Percentiles rank a stretch among this genome's conserved stretches.
These are phyloP conservation scores for Pterocarpus macrocarpus DNA, from an alignment of 306 rosid species.

Conservation along the genomic window DNA sequence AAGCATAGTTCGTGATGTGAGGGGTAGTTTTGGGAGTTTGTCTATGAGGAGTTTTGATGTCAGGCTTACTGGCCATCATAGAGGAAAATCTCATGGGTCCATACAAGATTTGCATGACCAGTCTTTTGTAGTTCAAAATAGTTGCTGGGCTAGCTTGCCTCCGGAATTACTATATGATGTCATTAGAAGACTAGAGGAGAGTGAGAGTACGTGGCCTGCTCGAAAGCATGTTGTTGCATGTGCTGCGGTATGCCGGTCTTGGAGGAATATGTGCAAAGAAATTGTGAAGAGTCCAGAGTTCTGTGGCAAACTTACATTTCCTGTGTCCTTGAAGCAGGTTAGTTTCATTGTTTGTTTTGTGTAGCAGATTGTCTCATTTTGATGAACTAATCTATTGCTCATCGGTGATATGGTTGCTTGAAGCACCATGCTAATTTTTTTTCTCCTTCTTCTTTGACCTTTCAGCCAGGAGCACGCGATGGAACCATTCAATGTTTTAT, in stretches of 20 bases:
- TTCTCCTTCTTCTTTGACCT: conserved; percentile 25
- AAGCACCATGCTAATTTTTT: conserved; percentile 31
- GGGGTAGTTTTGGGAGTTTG: conserved; percentile 90
- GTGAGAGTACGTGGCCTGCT: conserved; percentile 84
- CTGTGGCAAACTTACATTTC: conserved; percentile 87
- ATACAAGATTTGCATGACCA: conserved; percentile 76
- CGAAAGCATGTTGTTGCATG: conserved; percentile 88
- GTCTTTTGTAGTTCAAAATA: conserved; percentile 69
- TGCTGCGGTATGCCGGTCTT: conserved; percentile 85
- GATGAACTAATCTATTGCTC: conserved; percentile 14
- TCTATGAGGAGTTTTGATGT: conserved; percentile 88
- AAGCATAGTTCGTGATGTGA: conserved; percentile 89
- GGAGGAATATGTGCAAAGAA: conserved; percentile 93
- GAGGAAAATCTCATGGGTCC: conserved; percentile 87
- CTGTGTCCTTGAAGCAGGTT: conserved; percentile 90
- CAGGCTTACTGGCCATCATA: conserved; percentile 69
- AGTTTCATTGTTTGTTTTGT: background rate
- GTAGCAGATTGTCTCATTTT: background rate
- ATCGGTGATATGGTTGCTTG: conserved; percentile 20
- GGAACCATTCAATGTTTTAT: conserved; percentile 83
- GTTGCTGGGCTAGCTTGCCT: conserved; percentile 94
- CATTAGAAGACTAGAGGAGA: conserved; percentile 83
- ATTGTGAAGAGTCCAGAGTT: conserved; percentile 79
- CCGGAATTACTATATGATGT: conserved; percentile 80
- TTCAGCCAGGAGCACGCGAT: conserved; percentile 88